Evolutionary conservation across 2,329 filamentous ascomycete species (phyloP).

Genomic region (Lasiodiplodia hormozganensis): DNA sequence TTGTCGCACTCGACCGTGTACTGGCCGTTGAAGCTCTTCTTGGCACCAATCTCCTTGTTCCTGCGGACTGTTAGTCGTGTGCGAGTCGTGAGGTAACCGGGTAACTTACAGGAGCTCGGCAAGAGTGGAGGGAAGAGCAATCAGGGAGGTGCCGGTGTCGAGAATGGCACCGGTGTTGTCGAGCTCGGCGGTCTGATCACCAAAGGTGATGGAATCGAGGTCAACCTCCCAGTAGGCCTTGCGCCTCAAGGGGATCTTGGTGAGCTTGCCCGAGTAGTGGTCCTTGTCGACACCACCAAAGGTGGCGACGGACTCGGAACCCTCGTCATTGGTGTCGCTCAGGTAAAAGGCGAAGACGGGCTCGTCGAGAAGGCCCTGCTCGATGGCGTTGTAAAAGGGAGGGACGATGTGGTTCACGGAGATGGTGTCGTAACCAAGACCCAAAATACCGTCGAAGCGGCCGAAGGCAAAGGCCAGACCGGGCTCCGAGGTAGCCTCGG

Average conservation of each 20-base stretch:
- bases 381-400: slow-evolving; percentile 94
- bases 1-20: slow-evolving; percentile 91
- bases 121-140: slow-evolving; percentile 87
- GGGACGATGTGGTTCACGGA: slow-evolving; percentile 96
- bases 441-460: slow-evolving; percentile 95
- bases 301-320: slow-evolving; percentile 80
- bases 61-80: slow-evolving; percentile 39
- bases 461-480: slow-evolving; percentile 98
- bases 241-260: slow-evolving; percentile 91
- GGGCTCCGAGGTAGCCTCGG: slow-evolving; percentile 93
- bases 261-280: slow-evolving; percentile 85
- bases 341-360: slow-evolving; percentile 98
- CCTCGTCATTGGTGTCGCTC: slow-evolving; percentile 72
- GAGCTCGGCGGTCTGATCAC: slow-evolving; percentile 83
- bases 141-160: slow-evolving; percentile 97
- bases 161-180: slow-evolving; percentile 96
- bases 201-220: slow-evolving; percentile 88
- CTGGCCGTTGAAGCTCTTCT: slow-evolving; percentile 97
- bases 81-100: background rate
- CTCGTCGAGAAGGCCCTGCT: slow-evolving; percentile 89
- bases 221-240: slow-evolving; percentile 99
- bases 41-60: slow-evolving; percentile 96
- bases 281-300: slow-evolving; percentile 88
- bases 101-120: slow-evolving; percentile 80
- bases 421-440: slow-evolving; percentile 92